A percentile compares a stretch with the other conserved stretches of the same genome.
Evolutionary conservation across 441 rosid genomes (phyloP).

Genomic region (Gossypium davidsonii): DNA sequence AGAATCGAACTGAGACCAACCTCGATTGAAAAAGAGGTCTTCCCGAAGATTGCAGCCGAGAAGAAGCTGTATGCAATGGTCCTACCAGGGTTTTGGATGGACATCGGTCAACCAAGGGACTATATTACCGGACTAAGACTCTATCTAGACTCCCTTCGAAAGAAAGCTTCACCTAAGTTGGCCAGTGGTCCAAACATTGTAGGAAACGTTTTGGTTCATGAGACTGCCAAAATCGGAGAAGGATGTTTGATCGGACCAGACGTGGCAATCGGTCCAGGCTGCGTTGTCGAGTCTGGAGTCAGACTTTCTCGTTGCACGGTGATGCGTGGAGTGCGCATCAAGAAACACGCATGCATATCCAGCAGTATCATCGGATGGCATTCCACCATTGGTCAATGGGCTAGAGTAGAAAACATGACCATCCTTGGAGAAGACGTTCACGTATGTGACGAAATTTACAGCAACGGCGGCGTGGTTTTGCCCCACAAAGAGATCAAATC

Average conservation of each 20-base stretch:
- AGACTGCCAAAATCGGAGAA: conserved; percentile 81
- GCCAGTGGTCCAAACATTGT: conserved; percentile 54
- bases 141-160: conserved; percentile 74
- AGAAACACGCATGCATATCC: conserved; percentile 85
- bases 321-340: conserved; percentile 89
- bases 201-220: conserved; percentile 81
- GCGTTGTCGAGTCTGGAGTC: conserved; percentile 84
- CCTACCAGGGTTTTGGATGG: conserved; percentile 98
- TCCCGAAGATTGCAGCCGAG: conserved; percentile 82
- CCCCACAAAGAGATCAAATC: conserved; percentile 94
- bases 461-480: conserved; percentile 85
- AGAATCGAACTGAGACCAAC: conserved; percentile 84
- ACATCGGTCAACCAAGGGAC: conserved; percentile 93
- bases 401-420: conserved; percentile 88
- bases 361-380: conserved; percentile 96
- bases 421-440: conserved; percentile 92
- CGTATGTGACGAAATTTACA: conserved; percentile 82
- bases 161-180: conserved; percentile 53
- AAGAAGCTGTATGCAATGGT: conserved; percentile 82
- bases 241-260: conserved; percentile 93
- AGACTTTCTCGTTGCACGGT: conserved; percentile 89
- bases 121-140: conserved; percentile 89
- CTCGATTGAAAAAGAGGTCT: conserved; percentile 89
- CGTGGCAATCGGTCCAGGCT: conserved; percentile 88
- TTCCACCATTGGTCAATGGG: conserved; percentile 92